phyloP scores from a whole-genome alignment of 2,329 filamentous ascomycete genomes.

The Colletotrichum zoysiae region DNA sequence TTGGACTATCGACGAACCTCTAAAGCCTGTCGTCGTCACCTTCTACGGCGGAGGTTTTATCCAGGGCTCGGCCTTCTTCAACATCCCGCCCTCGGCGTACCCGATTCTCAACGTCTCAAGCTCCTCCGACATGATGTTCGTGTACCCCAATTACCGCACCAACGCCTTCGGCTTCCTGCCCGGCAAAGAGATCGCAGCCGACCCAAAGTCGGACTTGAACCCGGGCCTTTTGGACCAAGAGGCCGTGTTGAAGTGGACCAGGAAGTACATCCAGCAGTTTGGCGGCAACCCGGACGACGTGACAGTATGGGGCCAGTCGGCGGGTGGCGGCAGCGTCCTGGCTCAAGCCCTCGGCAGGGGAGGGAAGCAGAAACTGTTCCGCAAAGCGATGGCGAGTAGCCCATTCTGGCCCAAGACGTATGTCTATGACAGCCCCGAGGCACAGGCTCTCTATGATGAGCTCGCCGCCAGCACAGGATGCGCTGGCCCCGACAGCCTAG shows the following conservation, averaged over 20 bases:
- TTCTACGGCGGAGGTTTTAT: slow-evolving; percentile 73
- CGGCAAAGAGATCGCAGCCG: slow-evolving; percentile 59
- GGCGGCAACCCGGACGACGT: slow-evolving; percentile 47
- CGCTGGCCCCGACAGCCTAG: slow-evolving; percentile 58
- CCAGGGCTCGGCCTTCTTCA: slow-evolving; percentile 66
- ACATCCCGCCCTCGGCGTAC: slow-evolving; percentile 67
- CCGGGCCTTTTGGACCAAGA: slow-evolving; percentile 57
- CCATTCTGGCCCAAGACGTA: slow-evolving; percentile 73
- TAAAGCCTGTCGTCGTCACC: slow-evolving; percentile 69
- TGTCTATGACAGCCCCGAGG: slow-evolving; percentile 61
- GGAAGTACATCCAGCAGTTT: slow-evolving; percentile 46
- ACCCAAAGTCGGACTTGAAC: slow-evolving; percentile 62
- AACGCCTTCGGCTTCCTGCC: slow-evolving; percentile 70
- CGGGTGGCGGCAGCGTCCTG: slow-evolving; percentile 45
- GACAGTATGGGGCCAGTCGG: slow-evolving; percentile 49
- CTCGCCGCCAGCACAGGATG: slow-evolving; percentile 64
- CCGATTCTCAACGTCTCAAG: slow-evolving; percentile 68
- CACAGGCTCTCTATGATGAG: slow-evolving; percentile 63
- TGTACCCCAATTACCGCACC: slow-evolving; percentile 65
- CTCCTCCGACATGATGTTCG: slow-evolving; percentile 61
- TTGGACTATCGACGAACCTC: slow-evolving; percentile 59
- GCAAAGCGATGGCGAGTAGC: slow-evolving; percentile 53
- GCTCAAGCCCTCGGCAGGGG: slow-evolving; percentile 39
- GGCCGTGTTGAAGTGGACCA: slow-evolving; percentile 47
- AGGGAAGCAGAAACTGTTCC: slow-evolving; percentile 43